Evolutionary conservation across 2,329 filamentous ascomycete genomes (phyloP).

Genomic region (Exophiala viscosa): DNA sequence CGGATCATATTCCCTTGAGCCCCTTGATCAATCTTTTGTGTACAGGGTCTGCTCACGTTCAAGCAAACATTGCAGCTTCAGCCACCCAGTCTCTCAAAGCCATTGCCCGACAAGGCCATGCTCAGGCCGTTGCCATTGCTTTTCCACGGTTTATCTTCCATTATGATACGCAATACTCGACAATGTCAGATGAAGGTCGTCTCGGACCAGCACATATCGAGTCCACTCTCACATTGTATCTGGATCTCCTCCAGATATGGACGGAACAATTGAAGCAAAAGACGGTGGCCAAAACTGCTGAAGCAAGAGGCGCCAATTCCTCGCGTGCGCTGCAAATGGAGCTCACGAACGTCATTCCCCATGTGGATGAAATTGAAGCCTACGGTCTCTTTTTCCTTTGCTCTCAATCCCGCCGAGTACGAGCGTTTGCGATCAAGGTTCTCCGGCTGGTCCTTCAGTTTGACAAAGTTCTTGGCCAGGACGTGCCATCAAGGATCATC

Average conservation of each 20-base stretch:
- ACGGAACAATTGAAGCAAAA: slow-evolving; percentile 93
- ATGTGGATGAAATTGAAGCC: slow-evolving; percentile 95
- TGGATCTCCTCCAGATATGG: slow-evolving; percentile 93
- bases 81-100: slow-evolving; percentile 92
- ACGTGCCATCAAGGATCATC: slow-evolving; percentile 74
- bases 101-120: slow-evolving; percentile 87
- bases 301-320: slow-evolving; percentile 42
- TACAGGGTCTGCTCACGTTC: slow-evolving; percentile 93
- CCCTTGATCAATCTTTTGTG: slow-evolving; percentile 91
- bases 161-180: slow-evolving; percentile 94
- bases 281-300: slow-evolving; percentile 66
- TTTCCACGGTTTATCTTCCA: slow-evolving; percentile 98
- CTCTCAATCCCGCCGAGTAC: slow-evolving; percentile 86
- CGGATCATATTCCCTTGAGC: slow-evolving; percentile 86
- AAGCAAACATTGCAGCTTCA: slow-evolving; percentile 84
- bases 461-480: slow-evolving; percentile 79
- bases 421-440: slow-evolving; percentile 87
- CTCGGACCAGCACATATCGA: slow-evolving; percentile 92
- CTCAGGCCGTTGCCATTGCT: slow-evolving; percentile 92
- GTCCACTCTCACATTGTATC: slow-evolving; percentile 85
- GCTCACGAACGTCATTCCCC: slow-evolving; percentile 80
- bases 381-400: slow-evolving; percentile 96
- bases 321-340: slow-evolving; percentile 71
- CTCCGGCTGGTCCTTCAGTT: slow-evolving; percentile 90
- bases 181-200: slow-evolving; percentile 97